Evolutionary conservation across 2,329 filamentous ascomycete species (phyloP).

Genomic region (Dichotomopilus funicola): DNA sequence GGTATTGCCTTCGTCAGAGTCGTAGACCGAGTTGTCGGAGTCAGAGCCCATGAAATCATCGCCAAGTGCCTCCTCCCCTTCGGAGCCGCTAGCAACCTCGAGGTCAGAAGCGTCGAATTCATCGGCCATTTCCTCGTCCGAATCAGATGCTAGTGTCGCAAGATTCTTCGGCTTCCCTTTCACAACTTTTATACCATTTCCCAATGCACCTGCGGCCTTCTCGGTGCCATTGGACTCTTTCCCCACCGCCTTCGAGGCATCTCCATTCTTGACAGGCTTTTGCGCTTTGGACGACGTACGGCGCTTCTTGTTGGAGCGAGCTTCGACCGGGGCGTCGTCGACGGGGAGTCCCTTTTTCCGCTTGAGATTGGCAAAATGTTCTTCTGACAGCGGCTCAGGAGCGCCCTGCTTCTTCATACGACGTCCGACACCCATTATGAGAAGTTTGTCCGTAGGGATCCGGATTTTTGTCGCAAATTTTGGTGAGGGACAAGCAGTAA

Average conservation of each 20-base stretch:
- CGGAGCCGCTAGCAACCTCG: constrained; percentile 41
- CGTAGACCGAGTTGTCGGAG: constrained; percentile 52
- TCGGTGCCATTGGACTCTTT: constrained; percentile 31
- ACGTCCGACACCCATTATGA: constrained; percentile 77
- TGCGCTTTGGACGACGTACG: constrained; percentile 32
- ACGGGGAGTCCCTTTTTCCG: constrained; percentile 71
- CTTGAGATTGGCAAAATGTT: constrained; percentile 71
- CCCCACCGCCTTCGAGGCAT: constrained; percentile 26
- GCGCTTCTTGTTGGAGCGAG: constrained; percentile 54
- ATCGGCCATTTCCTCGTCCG: constrained; percentile 40
- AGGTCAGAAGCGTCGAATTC: constrained; percentile 39
- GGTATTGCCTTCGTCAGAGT: constrained; percentile 61
- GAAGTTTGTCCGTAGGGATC: constrained; percentile 15
- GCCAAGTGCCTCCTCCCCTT: constrained; percentile 38
- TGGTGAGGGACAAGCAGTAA: neutral
- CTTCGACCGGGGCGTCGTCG: constrained; percentile 45
- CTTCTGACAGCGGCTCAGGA: constrained; percentile 75
- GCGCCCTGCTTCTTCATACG: constrained; percentile 95
- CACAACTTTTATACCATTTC: constrained; percentile 21
- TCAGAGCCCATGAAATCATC: constrained; percentile 58
- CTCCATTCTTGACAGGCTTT: constrained; percentile 26
- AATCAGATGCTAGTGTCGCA: constrained; percentile 35
- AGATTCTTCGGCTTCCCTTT: constrained; percentile 34
- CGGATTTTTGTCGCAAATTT: constrained; percentile 1
- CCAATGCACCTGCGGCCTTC: constrained; percentile 25